phyloP scores from a whole-genome alignment of 1,284 basidiomycete species.

The Ganoderma boninense region DNA sequence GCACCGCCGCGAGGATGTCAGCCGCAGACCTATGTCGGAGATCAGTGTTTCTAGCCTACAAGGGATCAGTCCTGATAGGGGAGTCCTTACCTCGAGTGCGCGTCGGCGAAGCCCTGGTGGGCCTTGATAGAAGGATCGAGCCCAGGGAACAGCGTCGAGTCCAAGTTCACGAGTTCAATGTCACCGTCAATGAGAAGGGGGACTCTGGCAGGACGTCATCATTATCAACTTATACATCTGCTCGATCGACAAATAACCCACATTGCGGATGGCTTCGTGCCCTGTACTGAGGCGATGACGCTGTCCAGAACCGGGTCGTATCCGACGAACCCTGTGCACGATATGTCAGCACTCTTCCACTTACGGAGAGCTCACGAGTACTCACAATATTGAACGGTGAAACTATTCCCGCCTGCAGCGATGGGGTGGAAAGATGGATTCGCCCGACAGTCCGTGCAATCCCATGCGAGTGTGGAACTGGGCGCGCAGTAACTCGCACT shows the following conservation, averaged over 20 bases:
- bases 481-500: constrained; percentile 62
- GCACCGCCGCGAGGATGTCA: constrained; percentile 47
- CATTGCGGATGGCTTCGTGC: constrained; percentile 58
- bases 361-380: constrained; percentile 1
- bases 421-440: constrained; percentile 63
- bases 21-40: constrained; percentile 42
- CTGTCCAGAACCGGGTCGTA: constrained; percentile 39
- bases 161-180: constrained; percentile 48
- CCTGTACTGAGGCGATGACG: constrained; percentile 45
- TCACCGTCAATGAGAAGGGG: constrained; percentile 63
- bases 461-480: constrained; percentile 56
- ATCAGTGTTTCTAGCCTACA: neutral
- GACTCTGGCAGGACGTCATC: constrained; percentile 42
- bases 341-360: neutral
- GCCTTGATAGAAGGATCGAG: constrained; percentile 55
- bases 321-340: constrained; percentile 46
- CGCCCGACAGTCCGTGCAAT: constrained; percentile 60
- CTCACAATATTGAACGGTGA: constrained; percentile 56
- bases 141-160: constrained; percentile 65
- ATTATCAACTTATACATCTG: neutral
- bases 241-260: constrained; percentile 35
- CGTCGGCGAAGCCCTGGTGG: constrained; percentile 64
- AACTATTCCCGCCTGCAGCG: constrained; percentile 70
- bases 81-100: constrained; percentile 57
- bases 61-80: neutral